Percentiles rank a stretch among this genome's conserved stretches.
Evolutionary conservation across 495 filamentous ascomycete genomes (phyloP).

Genomic region (Lophiostoma macrostomum): DNA sequence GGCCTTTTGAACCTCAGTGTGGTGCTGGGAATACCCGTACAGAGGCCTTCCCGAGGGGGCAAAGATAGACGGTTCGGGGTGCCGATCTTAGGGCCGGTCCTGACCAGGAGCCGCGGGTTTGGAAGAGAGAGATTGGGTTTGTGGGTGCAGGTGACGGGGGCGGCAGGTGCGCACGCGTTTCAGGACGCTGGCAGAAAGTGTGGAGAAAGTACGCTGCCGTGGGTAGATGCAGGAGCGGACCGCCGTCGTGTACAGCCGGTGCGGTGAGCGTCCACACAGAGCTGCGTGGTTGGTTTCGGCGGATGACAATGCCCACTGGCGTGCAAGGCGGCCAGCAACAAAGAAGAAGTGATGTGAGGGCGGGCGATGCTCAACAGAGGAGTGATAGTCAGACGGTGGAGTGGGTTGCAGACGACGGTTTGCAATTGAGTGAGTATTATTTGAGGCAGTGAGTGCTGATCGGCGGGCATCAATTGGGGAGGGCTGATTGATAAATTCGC

Average conservation of each 20-base stretch:
- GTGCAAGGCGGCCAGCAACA: slow-evolving; percentile 10
- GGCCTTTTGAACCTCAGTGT: slow-evolving; percentile 30
- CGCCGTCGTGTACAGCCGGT: slow-evolving; percentile 4
- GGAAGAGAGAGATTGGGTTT: slow-evolving; percentile 33
- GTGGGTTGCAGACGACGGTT: slow-evolving; percentile 18
- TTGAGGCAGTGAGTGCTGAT: slow-evolving; percentile 30
- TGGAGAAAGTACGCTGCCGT: slow-evolving; percentile 15
- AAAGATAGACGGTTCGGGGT: slow-evolving; percentile 27
- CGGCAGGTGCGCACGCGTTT: slow-evolving; percentile 32
- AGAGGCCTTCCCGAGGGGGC: slow-evolving; percentile 21
- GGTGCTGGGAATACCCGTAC: slow-evolving; percentile 26
- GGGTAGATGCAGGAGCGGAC: slow-evolving; percentile 16
- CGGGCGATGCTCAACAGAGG: slow-evolving; percentile 13
- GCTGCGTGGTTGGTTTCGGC: neutral
- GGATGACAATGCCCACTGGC: neutral
- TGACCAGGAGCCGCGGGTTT: slow-evolving; percentile 29
- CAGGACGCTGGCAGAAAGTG: slow-evolving; percentile 18
- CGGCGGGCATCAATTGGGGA: slow-evolving; percentile 27
- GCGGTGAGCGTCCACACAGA: too few species aligned
- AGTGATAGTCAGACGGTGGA: slow-evolving; percentile 18
- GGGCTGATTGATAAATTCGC: slow-evolving; percentile 30
- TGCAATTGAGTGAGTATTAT: slow-evolving; percentile 29
- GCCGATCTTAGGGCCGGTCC: slow-evolving; percentile 27
- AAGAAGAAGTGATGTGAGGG: slow-evolving; percentile 27
- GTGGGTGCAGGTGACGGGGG: slow-evolving; percentile 25